These are phyloP conservation scores for Cenchrus americanus DNA, from an alignment of 176 grass and related monocot genomes.

Conservation along the genomic window DNA sequence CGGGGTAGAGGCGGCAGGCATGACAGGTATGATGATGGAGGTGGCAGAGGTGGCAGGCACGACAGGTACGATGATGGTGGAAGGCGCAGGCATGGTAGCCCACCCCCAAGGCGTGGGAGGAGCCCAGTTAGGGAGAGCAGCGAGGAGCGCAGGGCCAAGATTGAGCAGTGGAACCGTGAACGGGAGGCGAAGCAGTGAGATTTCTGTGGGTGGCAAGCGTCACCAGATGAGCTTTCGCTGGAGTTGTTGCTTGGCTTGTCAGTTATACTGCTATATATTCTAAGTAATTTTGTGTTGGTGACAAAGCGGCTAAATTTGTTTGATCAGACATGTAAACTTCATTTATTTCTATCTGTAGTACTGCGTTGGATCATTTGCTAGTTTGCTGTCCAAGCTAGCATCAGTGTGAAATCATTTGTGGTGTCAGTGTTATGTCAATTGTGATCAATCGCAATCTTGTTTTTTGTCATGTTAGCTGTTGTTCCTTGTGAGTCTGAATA, in stretches of 20 bases:
- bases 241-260: background rate
- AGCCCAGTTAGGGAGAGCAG: constrained; percentile 73
- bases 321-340: constrained; percentile 18
- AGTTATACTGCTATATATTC: constrained; percentile 1
- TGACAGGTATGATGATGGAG: constrained; percentile 44
- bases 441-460: background rate
- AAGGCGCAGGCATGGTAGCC: constrained; percentile 59
- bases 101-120: constrained; percentile 42
- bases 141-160: constrained; percentile 70
- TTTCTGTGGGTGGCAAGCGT: background rate
- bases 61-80: constrained; percentile 66
- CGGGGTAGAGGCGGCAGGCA: constrained; percentile 49
- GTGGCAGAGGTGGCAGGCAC: constrained; percentile 42
- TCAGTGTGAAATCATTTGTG: background rate
- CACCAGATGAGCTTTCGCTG: background rate
- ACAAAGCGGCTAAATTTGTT: constrained; percentile 15
- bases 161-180: constrained; percentile 81
- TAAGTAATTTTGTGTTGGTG: background rate
- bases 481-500: background rate
- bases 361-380: background rate
- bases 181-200: constrained; percentile 55
- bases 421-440: background rate
- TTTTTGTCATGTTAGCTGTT: background rate
- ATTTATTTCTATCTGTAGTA: constrained; percentile 36
- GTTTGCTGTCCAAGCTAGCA: background rate